phyloP scores from a whole-genome alignment of 1,284 basidiomycete genomes.

The Cryptococcus neoformans region DNA sequence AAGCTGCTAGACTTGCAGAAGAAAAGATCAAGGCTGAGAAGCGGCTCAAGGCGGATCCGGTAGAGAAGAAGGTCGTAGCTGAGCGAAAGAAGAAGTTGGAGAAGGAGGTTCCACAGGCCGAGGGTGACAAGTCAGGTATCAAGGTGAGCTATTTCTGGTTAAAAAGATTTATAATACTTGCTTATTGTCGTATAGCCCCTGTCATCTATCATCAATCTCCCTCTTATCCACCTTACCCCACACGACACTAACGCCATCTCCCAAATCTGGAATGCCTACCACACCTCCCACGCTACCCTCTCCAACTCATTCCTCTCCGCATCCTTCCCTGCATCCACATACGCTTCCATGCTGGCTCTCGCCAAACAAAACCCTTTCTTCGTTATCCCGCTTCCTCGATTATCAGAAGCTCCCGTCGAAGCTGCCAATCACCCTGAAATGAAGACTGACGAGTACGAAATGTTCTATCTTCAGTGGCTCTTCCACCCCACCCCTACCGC shows the following conservation, averaged over 20 bases:
- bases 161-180: too few relatives aligned
- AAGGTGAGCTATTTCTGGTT: conserved; percentile 31
- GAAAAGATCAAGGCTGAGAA: background rate
- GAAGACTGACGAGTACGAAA: conserved; percentile 63
- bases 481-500: conserved; percentile 64
- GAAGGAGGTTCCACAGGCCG: conserved; percentile 11
- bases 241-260: conserved; percentile 71
- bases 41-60: background rate
- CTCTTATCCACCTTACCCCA: conserved; percentile 63
- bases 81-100: conserved; percentile 10
- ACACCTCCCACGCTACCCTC: conserved; percentile 70
- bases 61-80: conserved; percentile 1
- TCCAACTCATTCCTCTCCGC: conserved; percentile 81
- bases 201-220: conserved; percentile 71
- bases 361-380: conserved; percentile 70
- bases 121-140: conserved; percentile 43
- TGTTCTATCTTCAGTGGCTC: conserved; percentile 83
- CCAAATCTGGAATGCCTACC: conserved; percentile 84
- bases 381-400: conserved; percentile 67
- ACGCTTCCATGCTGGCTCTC: conserved; percentile 63
- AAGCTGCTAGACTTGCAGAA: conserved; percentile 7
- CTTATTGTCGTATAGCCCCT: conserved; percentile 59
- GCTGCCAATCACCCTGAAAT: conserved; percentile 44
- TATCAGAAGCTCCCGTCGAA: conserved; percentile 6
- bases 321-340: conserved; percentile 67